Percentiles rank a stretch among this genome's conserved stretches.
Conservation (phyloP, 2,329 filamentous ascomycete genomes). For the Venturia carpophila region DNA sequence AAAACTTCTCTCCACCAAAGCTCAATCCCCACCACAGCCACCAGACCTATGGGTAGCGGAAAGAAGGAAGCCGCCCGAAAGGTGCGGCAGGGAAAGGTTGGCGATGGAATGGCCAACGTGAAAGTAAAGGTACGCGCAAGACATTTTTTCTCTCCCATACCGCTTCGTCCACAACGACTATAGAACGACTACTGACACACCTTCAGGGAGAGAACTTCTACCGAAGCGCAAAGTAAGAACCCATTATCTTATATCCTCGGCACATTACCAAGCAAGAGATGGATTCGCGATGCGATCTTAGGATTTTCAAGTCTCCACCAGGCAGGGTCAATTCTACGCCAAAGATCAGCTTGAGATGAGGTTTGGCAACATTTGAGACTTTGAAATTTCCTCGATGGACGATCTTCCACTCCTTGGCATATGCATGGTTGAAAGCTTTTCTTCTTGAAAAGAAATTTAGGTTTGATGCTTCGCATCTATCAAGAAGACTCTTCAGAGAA, state of each 20-base stretch:
- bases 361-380: background rate
- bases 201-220: conserved; percentile 88
- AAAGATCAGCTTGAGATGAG: background rate
- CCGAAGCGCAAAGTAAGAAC: conserved; percentile 70
- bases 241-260: background rate
- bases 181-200: background rate
- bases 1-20: background rate
- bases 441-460: background rate
- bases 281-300: background rate
- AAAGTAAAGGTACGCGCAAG: conserved; percentile 53
- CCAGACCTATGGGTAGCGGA: conserved; percentile 64
- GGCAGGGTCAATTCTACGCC: background rate
- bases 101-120: conserved; percentile 86
- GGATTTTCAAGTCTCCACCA: too few relatives aligned
- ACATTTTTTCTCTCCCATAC: background rate
- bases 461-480: background rate
- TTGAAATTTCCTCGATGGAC: too few relatives aligned
- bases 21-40: background rate
- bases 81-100: conserved; percentile 73
- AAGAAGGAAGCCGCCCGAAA: conserved; percentile 87
- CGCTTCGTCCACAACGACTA: background rate
- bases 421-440: too few relatives aligned
- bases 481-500: background rate
- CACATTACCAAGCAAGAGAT: background rate
- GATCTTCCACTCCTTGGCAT: too few relatives aligned